These are phyloP conservation scores for Ambrosiella beaveri DNA, from an alignment of 2,329 filamentous ascomycete species.

Conservation along the genomic window DNA sequence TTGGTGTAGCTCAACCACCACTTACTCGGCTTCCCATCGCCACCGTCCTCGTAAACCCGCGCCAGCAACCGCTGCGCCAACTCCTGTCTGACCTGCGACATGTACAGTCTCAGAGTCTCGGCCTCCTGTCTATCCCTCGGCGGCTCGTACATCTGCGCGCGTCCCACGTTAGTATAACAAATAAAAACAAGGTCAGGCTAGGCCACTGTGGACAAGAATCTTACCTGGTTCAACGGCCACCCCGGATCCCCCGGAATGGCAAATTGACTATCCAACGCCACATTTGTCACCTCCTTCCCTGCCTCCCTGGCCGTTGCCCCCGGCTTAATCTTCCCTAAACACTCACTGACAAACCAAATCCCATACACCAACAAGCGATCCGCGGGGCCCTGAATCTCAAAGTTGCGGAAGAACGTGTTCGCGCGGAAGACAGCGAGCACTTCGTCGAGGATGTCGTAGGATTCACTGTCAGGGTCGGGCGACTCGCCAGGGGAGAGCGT, in stretches of 20 bases:
- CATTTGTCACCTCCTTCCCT: slow-evolving; percentile 66
- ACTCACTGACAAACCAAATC: slow-evolving; percentile 86
- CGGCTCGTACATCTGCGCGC: slow-evolving; percentile 61
- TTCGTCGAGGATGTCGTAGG: slow-evolving; percentile 93
- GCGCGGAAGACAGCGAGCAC: slow-evolving; percentile 83
- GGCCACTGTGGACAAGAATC: slow-evolving; percentile 14
- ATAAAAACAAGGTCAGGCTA: neutral
- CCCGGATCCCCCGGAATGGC: slow-evolving; percentile 82
- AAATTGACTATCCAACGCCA: slow-evolving; percentile 85
- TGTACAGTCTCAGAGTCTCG: slow-evolving; percentile 73
- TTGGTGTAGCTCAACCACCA: slow-evolving; percentile 99
- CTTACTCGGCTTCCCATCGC: slow-evolving; percentile 54
- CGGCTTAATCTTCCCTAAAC: slow-evolving; percentile 72
- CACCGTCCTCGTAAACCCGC: slow-evolving; percentile 65
- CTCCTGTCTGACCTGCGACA: slow-evolving; percentile 87
- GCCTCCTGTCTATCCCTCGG: slow-evolving; percentile 76
- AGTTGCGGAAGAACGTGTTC: slow-evolving; percentile 98
- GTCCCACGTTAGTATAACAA: neutral
- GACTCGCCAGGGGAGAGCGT: slow-evolving; percentile 43
- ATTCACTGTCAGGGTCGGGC: slow-evolving; percentile 72
- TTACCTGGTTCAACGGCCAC: slow-evolving; percentile 78
- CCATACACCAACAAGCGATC: slow-evolving; percentile 93
- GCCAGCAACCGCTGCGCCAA: slow-evolving; percentile 66
- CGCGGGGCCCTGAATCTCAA: slow-evolving; percentile 92
- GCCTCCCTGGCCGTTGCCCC: slow-evolving; percentile 42